Base-by-base conservation (phyloP, 116 monocot species). In the Phalaenopsis hybrid region DNA sequence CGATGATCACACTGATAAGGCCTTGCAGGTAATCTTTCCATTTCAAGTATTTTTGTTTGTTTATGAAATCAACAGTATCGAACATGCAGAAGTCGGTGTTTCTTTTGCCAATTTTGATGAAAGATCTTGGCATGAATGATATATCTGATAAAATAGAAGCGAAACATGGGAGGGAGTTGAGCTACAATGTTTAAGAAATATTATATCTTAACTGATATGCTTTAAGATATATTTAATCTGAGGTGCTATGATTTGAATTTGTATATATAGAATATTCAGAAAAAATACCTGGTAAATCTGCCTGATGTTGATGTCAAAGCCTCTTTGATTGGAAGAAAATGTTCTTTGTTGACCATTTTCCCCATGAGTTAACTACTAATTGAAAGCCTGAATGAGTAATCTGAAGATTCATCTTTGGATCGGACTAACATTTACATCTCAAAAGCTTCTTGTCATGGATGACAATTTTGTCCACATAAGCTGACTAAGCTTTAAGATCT, bases 1-100 rank as follows among this genome's bases (percentile, higher is more conserved):
- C 28, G 96, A 97, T 86, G 92, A 97, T 84, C 87, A 91, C 80
- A 82, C 87, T 33, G 83, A 86, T 65, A 80, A 91, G 44, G 91
- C 96, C 82, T 69, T 94, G 63, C 85, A 97, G 91, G 96, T 92
- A 85, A 44, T n/a, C n/a, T 63, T 44, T 79, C 9, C 46, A 75
- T 75, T n/a, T 72, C 5, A 72, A 41, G 72, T 72, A 41, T 41
- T 41, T 72, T 15, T 72, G 11, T 72, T 13, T 72, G 25, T 72
- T 72, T 72, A 72, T 72, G 10, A 72, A 72, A 11, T 13, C 33
- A 28, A 20, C 4, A 72, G 41, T 41, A 72, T 72, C 37, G 12
- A 72, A 33, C 16, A 37, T 72, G 1, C 41, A 72, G 37, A 72
- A 72, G 4, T 41, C 16, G 16, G 37, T 41, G 37, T 41, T 72